Base-by-base conservation (phyloP, 2,329 filamentous ascomycete species). In the Fusarium piperis region DNA sequence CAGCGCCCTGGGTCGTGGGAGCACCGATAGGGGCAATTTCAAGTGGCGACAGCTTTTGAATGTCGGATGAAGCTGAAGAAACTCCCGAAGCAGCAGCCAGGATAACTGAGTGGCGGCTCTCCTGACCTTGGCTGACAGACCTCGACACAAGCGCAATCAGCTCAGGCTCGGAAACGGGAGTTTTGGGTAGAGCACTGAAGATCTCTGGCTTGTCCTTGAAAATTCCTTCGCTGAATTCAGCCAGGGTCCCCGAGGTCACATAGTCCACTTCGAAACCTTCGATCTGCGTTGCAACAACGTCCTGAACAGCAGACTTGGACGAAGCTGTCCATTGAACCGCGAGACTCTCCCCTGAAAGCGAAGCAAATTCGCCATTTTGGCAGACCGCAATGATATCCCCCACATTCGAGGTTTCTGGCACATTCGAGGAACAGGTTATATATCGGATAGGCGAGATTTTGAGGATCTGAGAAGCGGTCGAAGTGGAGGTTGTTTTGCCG, bases 291-390 rank as follows among this genome's bases (percentile, higher is more conserved):
- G 80, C 73, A 44, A 82, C 73, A 20, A 75, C 76, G 56, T 83
- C 81, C 67, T 83, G 80, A 3, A 83, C 74, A 32, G 75, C 67
- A 11, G 80, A 76, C 57, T 77, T 80, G n/a, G 78, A 74, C 9
- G 79, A 76, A 2, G 80, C 73, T 12, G 77, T 76, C 81, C 81
- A 83, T 52, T 78, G 79, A 9, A 80, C 57, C 4, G 75, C 68
- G 18, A 83, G 73, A 9, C 68, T 79, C 71, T 92, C 89, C 3
- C 88, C 87, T 51, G 90, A 88, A 15, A 93, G 82, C 62, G 88
- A 90, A 10, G 88, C 75, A 20, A 92, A 81, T 64, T 90, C 85
- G 36, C 92, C 92, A 68, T 91, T 86, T 44, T 86, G 81, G 63
- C 89, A 88, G 1, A 93, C 84, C 2, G 85, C 84, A 23, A 93